Evolutionary conservation across 2,329 filamentous ascomycete genomes (phyloP), one percentile per base, ranked within the genome.

Genomic region (Salinomyces thailandicus): DNA sequence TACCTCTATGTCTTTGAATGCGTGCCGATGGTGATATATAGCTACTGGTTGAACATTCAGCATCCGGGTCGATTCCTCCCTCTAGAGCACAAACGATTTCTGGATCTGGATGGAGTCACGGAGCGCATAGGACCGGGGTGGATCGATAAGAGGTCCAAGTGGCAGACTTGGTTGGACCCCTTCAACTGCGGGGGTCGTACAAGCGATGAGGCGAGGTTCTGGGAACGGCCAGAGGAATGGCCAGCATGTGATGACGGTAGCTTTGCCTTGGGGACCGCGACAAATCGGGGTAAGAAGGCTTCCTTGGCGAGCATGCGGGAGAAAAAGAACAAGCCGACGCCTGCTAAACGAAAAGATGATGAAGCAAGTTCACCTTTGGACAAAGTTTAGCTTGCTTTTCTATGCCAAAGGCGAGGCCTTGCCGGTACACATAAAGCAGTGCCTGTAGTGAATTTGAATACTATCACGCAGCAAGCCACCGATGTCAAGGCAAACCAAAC

Each of bases 1-100:
- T 71, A 64, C 44, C 69, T 72, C 43, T 73, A 67, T 63, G 55
- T 71, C 32, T 71, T 73, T 39, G 70, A 73, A 44, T 62, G 60
- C 3, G 48, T 55, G 3, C 60, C 71, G 28, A 73, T 73, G 69
- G 62, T 68, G 9, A 36, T 60, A 36, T 72, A 72, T 42, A 68
- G 62, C 6, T 58, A 59, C 8, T 48, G 73, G 38, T 52, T 71
- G 18, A 73, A 73, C 45, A 32, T 68, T 12, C 67, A 60, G 29
- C 67, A 71, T 38, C 69, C 69, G 0, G 67, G 66, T 33, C 60
- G 55, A 24, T 63, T 60, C 14, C 55, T 74, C 3, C 70, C 71
- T 0, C 53, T 50, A 2, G 66, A 63, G 3, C 64, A 70, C 42
- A 64, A 64, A 18, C 56, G 67, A 4, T 74, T 71, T 40, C 54